Percentiles rank a stretch among this genome's conserved stretches.
phyloP scores from a whole-genome alignment of 768 basidiomycete species.

The Suillus subalutaceus region DNA sequence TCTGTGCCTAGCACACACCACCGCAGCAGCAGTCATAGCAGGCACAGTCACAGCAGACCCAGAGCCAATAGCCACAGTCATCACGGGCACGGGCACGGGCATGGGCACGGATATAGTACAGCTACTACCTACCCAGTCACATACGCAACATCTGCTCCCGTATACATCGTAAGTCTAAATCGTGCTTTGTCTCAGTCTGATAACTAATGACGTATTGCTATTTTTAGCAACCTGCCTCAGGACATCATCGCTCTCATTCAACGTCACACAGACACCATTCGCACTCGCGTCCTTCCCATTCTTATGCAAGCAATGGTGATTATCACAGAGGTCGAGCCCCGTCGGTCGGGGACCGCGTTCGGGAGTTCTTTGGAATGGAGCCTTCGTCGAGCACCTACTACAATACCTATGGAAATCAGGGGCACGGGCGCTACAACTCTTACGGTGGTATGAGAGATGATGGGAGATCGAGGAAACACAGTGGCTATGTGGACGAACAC shows the following conservation, averaged over 20 bases:
- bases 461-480: conserved; percentile 7
- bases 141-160: conserved; percentile 15
- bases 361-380: conserved; percentile 39
- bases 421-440: conserved; percentile 31
- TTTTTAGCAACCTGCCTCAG: conserved; percentile 26
- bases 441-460: conserved; percentile 26
- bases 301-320: neutral
- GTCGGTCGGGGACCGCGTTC: conserved; percentile 41
- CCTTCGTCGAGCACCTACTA: conserved; percentile 14
- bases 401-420: conserved; percentile 16
- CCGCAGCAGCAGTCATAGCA: conserved; percentile 19
- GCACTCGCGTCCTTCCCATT: conserved; percentile 14
- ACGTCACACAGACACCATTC: conserved; percentile 22
- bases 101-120: conserved; percentile 13
- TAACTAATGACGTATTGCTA: neutral
- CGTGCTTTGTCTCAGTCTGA: neutral
- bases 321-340: conserved; percentile 20
- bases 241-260: conserved; percentile 21
- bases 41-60: conserved; percentile 14
- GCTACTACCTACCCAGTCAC: conserved; percentile 6
- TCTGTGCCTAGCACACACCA: conserved; percentile 18
- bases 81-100: neutral
- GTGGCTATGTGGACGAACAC: conserved; percentile 25
- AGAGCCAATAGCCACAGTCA: conserved; percentile 13
- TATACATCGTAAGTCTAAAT: conserved; percentile 19